These are phyloP conservation scores for Hymenoscyphus scutula DNA, from an alignment of 2,329 filamentous ascomycete genomes.

Conservation along the genomic window DNA sequence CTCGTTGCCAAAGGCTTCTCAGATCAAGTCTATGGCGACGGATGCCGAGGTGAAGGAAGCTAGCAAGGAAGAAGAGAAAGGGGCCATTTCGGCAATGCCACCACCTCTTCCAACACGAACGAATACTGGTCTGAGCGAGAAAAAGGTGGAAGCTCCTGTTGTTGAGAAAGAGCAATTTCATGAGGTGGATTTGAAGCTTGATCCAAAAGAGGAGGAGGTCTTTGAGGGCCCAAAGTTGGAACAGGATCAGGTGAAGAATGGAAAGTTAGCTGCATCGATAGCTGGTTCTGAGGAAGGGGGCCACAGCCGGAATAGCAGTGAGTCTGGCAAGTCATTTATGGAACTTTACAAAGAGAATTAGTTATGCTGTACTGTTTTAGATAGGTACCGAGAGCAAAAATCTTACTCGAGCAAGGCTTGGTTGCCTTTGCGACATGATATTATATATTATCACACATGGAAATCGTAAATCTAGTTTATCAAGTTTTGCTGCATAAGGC, in stretches of 20 bases:
- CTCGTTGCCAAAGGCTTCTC: slow-evolving; percentile 7
- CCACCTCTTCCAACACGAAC: background rate
- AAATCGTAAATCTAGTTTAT: background rate
- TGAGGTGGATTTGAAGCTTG: slow-evolving; percentile 11
- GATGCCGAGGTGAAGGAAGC: background rate
- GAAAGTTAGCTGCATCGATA: slow-evolving; percentile 7
- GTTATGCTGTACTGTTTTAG: background rate
- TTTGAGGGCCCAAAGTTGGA: background rate
- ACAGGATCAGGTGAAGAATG: slow-evolving; percentile 8
- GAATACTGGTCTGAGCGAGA: background rate
- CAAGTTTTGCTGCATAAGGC: too few relatives aligned
- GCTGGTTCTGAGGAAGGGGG: slow-evolving; percentile 1
- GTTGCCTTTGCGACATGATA: background rate
- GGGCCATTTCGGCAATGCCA: background rate
- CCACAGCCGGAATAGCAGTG: background rate
- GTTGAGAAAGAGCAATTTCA: slow-evolving; percentile 9
- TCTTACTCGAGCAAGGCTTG: background rate
- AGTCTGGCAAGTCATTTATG: slow-evolving; percentile 6
- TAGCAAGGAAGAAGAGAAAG: background rate
- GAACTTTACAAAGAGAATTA: slow-evolving; percentile 10
- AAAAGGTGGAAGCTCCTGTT: background rate
- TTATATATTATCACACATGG: background rate
- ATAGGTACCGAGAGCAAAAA: background rate
- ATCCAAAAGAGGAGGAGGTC: background rate
- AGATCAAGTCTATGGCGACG: background rate